A percentile compares a stretch with the other conserved stretches of the same genome.
phyloP scores from a whole-genome alignment of 768 basidiomycete genomes.

The Lepiota venenata region DNA sequence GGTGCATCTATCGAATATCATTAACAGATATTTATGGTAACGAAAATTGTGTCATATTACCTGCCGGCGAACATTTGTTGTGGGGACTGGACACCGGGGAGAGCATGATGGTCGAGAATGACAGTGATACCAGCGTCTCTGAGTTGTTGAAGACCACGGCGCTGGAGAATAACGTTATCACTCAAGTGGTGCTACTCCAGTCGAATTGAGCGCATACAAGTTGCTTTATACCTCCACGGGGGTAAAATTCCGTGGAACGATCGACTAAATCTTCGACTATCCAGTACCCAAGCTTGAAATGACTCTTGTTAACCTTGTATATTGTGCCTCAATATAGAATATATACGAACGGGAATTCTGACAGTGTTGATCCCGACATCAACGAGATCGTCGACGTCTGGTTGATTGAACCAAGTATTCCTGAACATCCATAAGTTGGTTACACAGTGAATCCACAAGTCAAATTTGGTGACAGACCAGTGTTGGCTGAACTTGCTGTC shows the following conservation, averaged over 20 bases:
- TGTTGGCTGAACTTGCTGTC: slow-evolving; percentile 59
- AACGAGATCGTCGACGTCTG: slow-evolving; percentile 53
- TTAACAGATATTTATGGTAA: not conserved
- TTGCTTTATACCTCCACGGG: slow-evolving; percentile 63
- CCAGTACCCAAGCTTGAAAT: slow-evolving; percentile 73
- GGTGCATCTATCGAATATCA: slow-evolving; percentile 50
- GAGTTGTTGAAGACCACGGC: slow-evolving; percentile 59
- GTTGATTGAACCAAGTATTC: slow-evolving; percentile 69
- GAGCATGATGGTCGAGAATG: slow-evolving; percentile 66
- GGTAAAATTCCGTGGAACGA: slow-evolving; percentile 56
- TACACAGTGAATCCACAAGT: not conserved
- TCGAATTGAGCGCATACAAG: slow-evolving; percentile 41
- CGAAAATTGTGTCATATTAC: slow-evolving; percentile 29
- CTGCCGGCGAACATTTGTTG: slow-evolving; percentile 67
- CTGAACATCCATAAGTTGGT: slow-evolving; percentile 23
- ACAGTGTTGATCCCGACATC: slow-evolving; percentile 68
- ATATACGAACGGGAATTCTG: slow-evolving; percentile 60
- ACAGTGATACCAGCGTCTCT: slow-evolving; percentile 58
- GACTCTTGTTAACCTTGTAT: not conserved
- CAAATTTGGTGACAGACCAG: slow-evolving; percentile 38
- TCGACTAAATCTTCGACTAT: slow-evolving; percentile 72
- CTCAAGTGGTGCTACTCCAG: not conserved
- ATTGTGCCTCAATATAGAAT: not conserved
- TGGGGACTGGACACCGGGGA: slow-evolving; percentile 64
- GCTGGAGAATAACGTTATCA: slow-evolving; percentile 31